Evolutionary conservation across 108 stramenopile species (phyloP), one percentile per base, ranked within the genome.

Genomic region (Skeletonema marinoi): DNA sequence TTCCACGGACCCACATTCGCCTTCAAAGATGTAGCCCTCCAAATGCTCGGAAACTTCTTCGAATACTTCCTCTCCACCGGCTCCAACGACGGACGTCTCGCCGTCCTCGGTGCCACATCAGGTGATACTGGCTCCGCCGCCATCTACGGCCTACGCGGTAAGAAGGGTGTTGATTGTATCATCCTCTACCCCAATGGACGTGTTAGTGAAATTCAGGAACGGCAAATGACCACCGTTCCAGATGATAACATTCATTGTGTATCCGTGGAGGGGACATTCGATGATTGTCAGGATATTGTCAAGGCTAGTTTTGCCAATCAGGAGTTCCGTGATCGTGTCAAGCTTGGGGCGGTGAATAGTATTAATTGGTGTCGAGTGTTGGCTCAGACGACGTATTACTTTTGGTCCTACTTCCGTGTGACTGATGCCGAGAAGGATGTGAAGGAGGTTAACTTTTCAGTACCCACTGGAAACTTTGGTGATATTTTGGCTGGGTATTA

Each of bases 1-100:
- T 99, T 98, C 86, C 99, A 99, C 74, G 99, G 99, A 61, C 98
- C 98, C 17, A 99, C 99, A 30, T 98, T 98, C 71, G 98, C 99
- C 31, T 98, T 99, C 93, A 99, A 99, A 84, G 99, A 99, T 80
- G 99, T 99, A 16, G 99, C 99, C 25, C 86, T 99, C 32, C 98
- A 98, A 89, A 98, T 98, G 88, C 93, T 99, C 54, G 99, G 99
- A 25, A 97, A 97, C 73, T 94, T 99, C 75, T 99, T 99, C 79
- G 99, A 99, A 85, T 98, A 98, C 89, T 98, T 99, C 62, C 84
- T 99, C 66, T 86, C 90, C 48, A 95, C 95, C 58, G 94, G 95
- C 11, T 90, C 88, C 66, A 95, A 97, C 70, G 86, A 74, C 6
- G 98, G 94, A 8, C 85, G 94, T 6, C 85, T 98, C 9, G 93